Evolutionary conservation across 2,329 filamentous ascomycete species (phyloP).

Genomic region (Fusarium nygamai): DNA sequence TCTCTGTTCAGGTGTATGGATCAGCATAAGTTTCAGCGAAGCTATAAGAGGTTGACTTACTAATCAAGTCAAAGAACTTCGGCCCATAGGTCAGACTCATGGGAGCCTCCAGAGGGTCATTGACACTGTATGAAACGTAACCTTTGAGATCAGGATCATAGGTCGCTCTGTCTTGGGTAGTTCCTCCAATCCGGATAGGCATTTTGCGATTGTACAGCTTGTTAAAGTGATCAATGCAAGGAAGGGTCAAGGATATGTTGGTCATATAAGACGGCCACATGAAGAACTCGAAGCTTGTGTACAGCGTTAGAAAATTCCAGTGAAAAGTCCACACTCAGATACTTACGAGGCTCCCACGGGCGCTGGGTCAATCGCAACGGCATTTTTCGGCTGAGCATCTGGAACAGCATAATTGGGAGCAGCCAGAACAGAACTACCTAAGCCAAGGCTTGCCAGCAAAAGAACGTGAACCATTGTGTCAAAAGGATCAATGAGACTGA

Average conservation of each 20-base stretch:
- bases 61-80: background rate
- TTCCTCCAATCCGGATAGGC: background rate
- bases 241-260: background rate
- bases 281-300: background rate
- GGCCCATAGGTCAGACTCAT: background rate
- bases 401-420: background rate
- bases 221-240: background rate
- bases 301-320: background rate
- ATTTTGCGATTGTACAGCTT: background rate
- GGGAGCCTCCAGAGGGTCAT: background rate
- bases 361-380: background rate
- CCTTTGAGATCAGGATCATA: background rate
- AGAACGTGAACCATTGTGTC: background rate
- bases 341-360: background rate
- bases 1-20: background rate
- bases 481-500: background rate
- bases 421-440: background rate
- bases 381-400: background rate
- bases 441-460: background rate
- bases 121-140: background rate
- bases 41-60: background rate
- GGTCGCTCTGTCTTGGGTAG: background rate
- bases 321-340: background rate
- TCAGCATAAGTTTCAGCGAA: background rate
- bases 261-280: background rate